Evolutionary conservation across 2,329 filamentous ascomycete genomes (phyloP).

Genomic region (Orbilia ellipsospora): DNA sequence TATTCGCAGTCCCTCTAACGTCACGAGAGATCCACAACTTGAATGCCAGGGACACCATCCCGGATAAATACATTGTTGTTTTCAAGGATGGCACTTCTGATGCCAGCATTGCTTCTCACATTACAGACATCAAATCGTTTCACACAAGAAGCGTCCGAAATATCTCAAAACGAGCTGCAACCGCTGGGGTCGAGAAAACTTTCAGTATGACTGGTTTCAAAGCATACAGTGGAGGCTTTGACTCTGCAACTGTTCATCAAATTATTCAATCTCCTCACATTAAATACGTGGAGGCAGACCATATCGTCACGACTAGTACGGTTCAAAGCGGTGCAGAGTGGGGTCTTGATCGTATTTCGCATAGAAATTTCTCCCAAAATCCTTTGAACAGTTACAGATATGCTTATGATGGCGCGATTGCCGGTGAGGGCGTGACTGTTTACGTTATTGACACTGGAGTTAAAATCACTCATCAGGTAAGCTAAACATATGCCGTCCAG

Average conservation of each 20-base stretch:
- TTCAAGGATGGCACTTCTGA: constrained; percentile 57
- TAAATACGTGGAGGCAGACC: constrained; percentile 57
- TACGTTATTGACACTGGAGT: constrained; percentile 67
- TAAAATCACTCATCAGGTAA: constrained; percentile 53
- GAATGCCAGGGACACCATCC: too few species aligned
- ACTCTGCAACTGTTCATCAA: constrained; percentile 55
- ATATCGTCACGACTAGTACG: constrained; percentile 48
- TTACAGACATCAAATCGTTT: constrained; percentile 48
- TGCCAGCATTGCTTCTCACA: too few species aligned
- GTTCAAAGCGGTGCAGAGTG: constrained; percentile 55
- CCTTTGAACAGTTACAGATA: constrained; percentile 55
- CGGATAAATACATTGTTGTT: constrained; percentile 58
- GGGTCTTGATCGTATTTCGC: constrained; percentile 60
- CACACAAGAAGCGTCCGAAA: constrained; percentile 16
- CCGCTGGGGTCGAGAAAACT: constrained; percentile 53
- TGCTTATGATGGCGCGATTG: constrained; percentile 59
- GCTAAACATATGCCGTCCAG: too few species aligned
- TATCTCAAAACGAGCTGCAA: not conserved
- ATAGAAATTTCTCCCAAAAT: constrained; percentile 51
- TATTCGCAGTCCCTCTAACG: too few species aligned
- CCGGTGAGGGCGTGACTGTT: constrained; percentile 63
- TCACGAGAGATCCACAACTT: too few species aligned
- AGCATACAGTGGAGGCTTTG: constrained; percentile 57
- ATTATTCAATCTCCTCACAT: constrained; percentile 56
- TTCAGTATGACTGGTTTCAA: constrained; percentile 51